These are phyloP conservation scores for Ogataea nitratoaversa DNA, from an alignment of 805 yeast genomes.

Conservation along the genomic window DNA sequence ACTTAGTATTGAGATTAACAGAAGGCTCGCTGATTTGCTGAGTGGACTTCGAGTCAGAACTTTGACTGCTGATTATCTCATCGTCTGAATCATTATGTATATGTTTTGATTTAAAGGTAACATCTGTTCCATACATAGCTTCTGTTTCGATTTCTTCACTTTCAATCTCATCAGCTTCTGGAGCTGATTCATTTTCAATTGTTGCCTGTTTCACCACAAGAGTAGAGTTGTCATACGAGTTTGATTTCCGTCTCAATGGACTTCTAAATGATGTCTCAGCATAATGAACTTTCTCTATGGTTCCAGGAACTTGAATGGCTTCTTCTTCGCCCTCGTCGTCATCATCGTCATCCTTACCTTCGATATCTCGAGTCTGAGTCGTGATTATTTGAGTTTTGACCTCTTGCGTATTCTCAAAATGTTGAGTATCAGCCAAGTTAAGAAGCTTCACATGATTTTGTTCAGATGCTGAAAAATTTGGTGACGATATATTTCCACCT, in stretches of 20 bases:
- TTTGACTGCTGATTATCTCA: conserved; percentile 17
- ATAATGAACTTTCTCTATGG: conserved; percentile 12
- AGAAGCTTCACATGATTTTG: too few relatives aligned
- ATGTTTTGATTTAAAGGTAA: neutral
- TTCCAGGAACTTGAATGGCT: conserved; percentile 23
- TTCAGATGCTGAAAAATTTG: neutral
- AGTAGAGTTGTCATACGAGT: neutral
- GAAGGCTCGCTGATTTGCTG: neutral
- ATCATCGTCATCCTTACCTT: too few relatives aligned
- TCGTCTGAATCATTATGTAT: neutral
- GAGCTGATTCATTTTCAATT: neutral
- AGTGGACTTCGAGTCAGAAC: conserved; percentile 2
- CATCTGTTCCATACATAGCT: neutral
- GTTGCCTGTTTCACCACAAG: too few relatives aligned
- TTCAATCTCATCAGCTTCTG: conserved; percentile 9
- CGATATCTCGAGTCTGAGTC: neutral
- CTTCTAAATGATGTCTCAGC: conserved; percentile 8
- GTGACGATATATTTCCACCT: neutral
- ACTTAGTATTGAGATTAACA: neutral
- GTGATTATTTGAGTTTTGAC: neutral
- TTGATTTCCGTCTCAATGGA: conserved; percentile 5
- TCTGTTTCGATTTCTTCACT: conserved; percentile 6
- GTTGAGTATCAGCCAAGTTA: neutral
- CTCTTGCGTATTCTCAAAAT: neutral
- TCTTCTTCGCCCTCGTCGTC: conserved; percentile 1